Evolutionary conservation across 305 asterid species (phyloP), one percentile per base, ranked within the genome.

Genomic region (Ajuga reptans): DNA sequence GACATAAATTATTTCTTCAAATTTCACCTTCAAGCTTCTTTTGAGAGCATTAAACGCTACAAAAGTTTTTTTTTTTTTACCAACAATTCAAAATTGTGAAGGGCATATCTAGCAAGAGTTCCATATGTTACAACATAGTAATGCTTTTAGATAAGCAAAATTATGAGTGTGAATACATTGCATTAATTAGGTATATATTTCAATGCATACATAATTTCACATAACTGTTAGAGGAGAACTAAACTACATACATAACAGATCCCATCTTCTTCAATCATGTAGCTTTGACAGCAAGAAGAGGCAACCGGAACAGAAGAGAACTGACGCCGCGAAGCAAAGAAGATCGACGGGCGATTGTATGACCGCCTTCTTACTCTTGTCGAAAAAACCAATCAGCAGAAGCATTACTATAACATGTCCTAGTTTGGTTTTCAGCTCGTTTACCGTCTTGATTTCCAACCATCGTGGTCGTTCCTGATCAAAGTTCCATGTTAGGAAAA

Each of bases 331-430:
- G 83, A 92, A 92, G 83, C 98, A 92, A 34, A 92, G 96, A 65
- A 92, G 85, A 81, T 92, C 98, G 8, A 78, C 9, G 9, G 98
- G 89, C 4, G 96, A 42, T 16, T 72, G 80, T 67, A 89, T 89
- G 31, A 78, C 76, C 1, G 95, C 96, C 76, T 81, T 89, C 82
- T 88, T 92, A 58, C 96, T 92, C 83, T 92, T 92, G 74, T 92
- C 96, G 51, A 89, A 85, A 76, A 92, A 77, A 21, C 96, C 96
- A 8, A 89, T 89, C 42, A 89, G 95, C 60, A 92, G 87, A 53
- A 85, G 92, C 96, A 92, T 92, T 78, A 92, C 96, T 45, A 92
- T 89, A 0, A 92, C 98, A 57, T 92, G 98, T 0, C 98, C 96
- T 1, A 92, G 82, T 70, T 86, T 92, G 0, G 96, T 92, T 75